Base-by-base conservation (phyloP, 345 rosid genomes). In the Kernera saxatilis region DNA sequence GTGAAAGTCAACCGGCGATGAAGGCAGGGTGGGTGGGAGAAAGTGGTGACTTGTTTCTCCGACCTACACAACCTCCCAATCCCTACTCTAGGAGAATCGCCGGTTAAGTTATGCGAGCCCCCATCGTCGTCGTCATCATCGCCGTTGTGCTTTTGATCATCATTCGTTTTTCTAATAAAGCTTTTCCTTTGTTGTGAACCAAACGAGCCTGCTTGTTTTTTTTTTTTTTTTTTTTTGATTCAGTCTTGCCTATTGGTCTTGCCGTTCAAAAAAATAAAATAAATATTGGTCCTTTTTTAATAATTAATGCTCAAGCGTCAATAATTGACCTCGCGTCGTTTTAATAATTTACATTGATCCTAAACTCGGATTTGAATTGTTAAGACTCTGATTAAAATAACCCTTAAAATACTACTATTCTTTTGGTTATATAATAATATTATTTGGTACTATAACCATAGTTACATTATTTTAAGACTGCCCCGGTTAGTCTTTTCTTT, bases 21-120 rank as follows among this genome's bases (percentile, higher is more conserved):
- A 86, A 81, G 72, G 90, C 90, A 5, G 96, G 92, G 14, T 87
- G 93, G 96, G 65, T 54, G 2, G 78, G 73, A 39, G 88, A 70
- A 63, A 81, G 82, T 12, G 84, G 76, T 21, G 87, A 78, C 69
- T 26, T 64, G 75, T 82, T 76, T 61, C 84, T 85, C 6, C 72
- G 88, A 65, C 84, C 86, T 64, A 70, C 79, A 22, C 85, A 82
- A 39, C 85, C 79, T 55, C 58, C 81, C 36, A 76, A 83, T 53
- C 70, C 81, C 5, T 81, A 74, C 61, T 9, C 64, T 1, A 73
- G 94, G 74, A 90, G 74, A 66, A 85, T 84, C 36, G 84, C 78
- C 0, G 93, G 89, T 62, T 86, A 41, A 53, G 43, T 53, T 23
- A 12, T 8, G 8, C 15, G 8, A 56, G 18, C 13, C 55, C 4